A percentile compares a stretch with the other conserved stretches of the same genome.
phyloP scores from a whole-genome alignment of 805 yeast species.

The Saccharomycopsis synnaedendra region DNA sequence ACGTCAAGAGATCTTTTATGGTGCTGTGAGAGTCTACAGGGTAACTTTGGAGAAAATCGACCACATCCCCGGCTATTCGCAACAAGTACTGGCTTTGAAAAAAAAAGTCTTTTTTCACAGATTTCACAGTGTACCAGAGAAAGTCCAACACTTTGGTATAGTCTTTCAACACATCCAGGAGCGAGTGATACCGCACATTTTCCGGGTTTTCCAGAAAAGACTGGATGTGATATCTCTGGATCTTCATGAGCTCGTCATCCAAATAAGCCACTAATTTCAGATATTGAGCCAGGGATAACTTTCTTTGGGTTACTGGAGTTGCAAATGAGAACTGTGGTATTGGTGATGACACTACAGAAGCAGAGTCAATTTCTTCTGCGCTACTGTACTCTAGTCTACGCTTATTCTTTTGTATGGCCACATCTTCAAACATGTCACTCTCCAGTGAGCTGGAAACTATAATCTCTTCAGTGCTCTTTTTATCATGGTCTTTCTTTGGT shows the following conservation, averaged over 20 bases:
- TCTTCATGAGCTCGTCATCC: slow-evolving; percentile 39
- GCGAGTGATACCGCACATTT: slow-evolving; percentile 15
- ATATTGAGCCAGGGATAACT: slow-evolving; percentile 1
- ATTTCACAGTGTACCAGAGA: slow-evolving; percentile 47
- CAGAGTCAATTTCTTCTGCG: background rate
- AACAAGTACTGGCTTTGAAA: slow-evolving; percentile 58
- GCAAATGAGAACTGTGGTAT: background rate
- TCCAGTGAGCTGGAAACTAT: background rate
- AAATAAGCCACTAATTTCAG: slow-evolving; percentile 36
- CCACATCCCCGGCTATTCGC: slow-evolving; percentile 52
- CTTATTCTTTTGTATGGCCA: background rate
- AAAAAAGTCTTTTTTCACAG: slow-evolving; percentile 21
- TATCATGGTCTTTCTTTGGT: background rate
- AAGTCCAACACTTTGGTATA: slow-evolving; percentile 39
- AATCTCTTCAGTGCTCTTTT: background rate
- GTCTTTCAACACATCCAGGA: slow-evolving; percentile 31
- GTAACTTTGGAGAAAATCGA: slow-evolving; percentile 40
- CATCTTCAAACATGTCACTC: no score
- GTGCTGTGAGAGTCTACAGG: slow-evolving; percentile 22
- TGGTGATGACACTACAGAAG: background rate
- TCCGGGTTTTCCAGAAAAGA: slow-evolving; percentile 18
- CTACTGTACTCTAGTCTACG: background rate
- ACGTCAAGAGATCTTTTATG: slow-evolving; percentile 26
- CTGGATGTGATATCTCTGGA: slow-evolving; percentile 44
- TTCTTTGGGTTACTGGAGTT: background rate